Base-by-base conservation (phyloP, 2,329 filamentous ascomycete species). In the Scortechinia acanthostroma region DNA sequence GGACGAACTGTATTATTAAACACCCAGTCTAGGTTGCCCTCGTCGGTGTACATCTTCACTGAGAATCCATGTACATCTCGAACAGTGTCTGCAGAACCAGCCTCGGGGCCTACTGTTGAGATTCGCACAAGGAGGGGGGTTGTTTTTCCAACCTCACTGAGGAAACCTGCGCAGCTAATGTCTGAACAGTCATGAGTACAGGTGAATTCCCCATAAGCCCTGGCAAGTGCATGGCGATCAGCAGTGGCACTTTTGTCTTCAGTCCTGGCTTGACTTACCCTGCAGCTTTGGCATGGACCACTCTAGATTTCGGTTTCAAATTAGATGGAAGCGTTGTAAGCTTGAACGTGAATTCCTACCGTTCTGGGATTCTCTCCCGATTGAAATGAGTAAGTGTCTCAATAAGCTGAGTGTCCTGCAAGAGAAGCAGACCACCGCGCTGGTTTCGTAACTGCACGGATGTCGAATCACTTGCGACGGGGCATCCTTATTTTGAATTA, bases 131-230 rank as follows among this genome's bases (percentile, higher is more conserved):
- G 35, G 13, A 40, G 13, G 6, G 35, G 59, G 1, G 68, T 73
- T 55, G 75, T 77, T 52, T 75, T 79, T 4, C 76, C 77, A 17
- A 75, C 56, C 2, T 59, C 59, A 42, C 58, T 71, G 10, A 83
- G 61, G 50, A 82, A 76, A 37, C 69, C 66, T 21, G 77, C 74
- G 1, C 62, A 65, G 1, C 73, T 80, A 44, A 80, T 55, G 51
- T 81, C 69, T 2, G 73, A 70, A 46, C 79, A 65, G 51, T 83
- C 77, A 30, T 73, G 58, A 1, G 75, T 80, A n/a, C 74, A 70
- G 56, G 82, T 76, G 49, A 83, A 83, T 43, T 77, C 69, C 16
- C 76, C 76, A 48, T 67, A 75, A 0, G 74, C 74, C 22, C 73
- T 19, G 17, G 35, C n/a, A n/a, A n/a, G n/a, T n/a, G n/a, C n/a